Percentiles rank a stretch among this genome's conserved stretches.
Evolutionary conservation across 2,329 filamentous ascomycete genomes (phyloP).

Genomic region (Penicillium olsonii): DNA sequence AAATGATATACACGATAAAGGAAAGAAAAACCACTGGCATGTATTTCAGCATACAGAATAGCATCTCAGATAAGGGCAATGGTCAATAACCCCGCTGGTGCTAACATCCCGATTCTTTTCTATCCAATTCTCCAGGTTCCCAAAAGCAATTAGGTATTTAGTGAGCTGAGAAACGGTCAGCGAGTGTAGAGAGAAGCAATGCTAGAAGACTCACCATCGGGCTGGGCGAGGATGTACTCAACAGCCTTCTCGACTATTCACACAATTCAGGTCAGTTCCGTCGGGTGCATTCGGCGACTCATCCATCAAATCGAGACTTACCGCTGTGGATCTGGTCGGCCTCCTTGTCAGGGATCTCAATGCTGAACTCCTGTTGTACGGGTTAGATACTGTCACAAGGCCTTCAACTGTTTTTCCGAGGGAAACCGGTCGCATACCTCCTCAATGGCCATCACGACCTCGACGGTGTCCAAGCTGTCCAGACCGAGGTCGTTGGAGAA

Average conservation of each 20-base stretch:
- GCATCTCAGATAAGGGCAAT: slow-evolving; percentile 31
- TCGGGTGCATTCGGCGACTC: neutral
- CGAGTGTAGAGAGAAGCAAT: neutral
- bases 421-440: slow-evolving; percentile 61
- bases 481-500: slow-evolving; percentile 97
- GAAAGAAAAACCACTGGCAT: slow-evolving; percentile 36
- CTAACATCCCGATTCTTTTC: slow-evolving; percentile 36
- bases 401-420: slow-evolving; percentile 9
- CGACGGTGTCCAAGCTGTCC: slow-evolving; percentile 96
- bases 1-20: slow-evolving; percentile 48
- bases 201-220: slow-evolving; percentile 71
- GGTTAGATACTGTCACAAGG: slow-evolving; percentile 18
- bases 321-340: slow-evolving; percentile 91
- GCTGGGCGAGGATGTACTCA: slow-evolving; percentile 89
- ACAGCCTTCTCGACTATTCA: slow-evolving; percentile 84
- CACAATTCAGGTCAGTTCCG: slow-evolving; percentile 16
- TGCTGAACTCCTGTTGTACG: slow-evolving; percentile 69
- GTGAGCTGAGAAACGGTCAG: slow-evolving; percentile 35
- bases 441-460: slow-evolving; percentile 99
- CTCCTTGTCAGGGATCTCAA: slow-evolving; percentile 98
- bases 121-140: slow-evolving; percentile 30
- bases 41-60: slow-evolving; percentile 41
- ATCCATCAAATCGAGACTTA: slow-evolving; percentile 52
- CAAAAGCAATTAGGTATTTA: slow-evolving; percentile 35
- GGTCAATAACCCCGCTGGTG: slow-evolving; percentile 27